Base-by-base conservation (phyloP, 1,139 yeast genomes). In the Zygoascus meyerae region DNA sequence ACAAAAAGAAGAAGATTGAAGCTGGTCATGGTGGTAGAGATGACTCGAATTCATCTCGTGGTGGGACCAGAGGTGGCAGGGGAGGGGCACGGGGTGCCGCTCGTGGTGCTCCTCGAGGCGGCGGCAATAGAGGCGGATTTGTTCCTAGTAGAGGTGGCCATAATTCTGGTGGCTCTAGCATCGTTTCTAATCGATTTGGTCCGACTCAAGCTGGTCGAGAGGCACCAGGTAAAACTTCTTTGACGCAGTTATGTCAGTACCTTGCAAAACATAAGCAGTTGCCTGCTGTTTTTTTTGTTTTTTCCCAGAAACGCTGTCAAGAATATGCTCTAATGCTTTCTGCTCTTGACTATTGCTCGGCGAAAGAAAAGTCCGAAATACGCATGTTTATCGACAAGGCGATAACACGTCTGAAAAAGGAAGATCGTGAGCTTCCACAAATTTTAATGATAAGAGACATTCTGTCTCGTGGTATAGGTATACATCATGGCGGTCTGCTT, bases 401-500 rank as follows among this genome's bases (percentile, higher is more conserved):
- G 0, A 84, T 90, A 29, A 76, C 92, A 0, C 75, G 98, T 48
- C 75, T 92, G 64, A 86, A 86, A 59, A 83, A 83, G 56, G 98
- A 92, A 58, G 99, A 92, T 63, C 75, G 97, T 51, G 94, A 85
- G 48, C 71, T 92, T 47, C 98, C 98, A 0, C 98, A 92, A 64
- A 92, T 92, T 49, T 55, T 84, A 48, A 80, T 85, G 55, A 76
- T 90, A 50, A 74, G 95, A 55, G 95, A 87, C 33, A 72, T 92
- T 73, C 70, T 92, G 37, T 77, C 90, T 44, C 74, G 97, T 58
- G 97, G 99, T 50, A 85, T 92, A 55, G 97, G 96, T 0, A 95
- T 92, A 1, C 99, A 92, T 65, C 98, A 92, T 67, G 96, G 97
- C 63, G 99, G 99, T 1, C 69, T 92, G 48, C 70, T 92, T 49